Evolutionary conservation across 2,329 filamentous ascomycete species (phyloP).

Genomic region (Colletotrichum karsti): DNA sequence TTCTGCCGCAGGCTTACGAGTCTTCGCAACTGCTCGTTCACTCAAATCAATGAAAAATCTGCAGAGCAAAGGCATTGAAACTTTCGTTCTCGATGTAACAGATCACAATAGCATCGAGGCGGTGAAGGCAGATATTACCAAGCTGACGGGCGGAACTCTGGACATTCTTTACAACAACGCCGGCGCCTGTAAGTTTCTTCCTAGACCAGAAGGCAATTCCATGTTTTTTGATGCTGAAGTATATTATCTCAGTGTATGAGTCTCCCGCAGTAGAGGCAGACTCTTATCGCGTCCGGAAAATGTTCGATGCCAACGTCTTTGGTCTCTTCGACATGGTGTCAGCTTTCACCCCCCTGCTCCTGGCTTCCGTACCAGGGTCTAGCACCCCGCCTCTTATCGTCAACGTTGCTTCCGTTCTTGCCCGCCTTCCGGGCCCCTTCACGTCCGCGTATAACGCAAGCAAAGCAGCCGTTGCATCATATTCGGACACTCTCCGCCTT

Average conservation of each 20-base stretch:
- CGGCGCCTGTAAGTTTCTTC: slow-evolving; percentile 35
- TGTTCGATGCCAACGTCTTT: slow-evolving; percentile 49
- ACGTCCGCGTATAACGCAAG: slow-evolving; percentile 50
- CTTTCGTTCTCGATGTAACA: slow-evolving; percentile 51
- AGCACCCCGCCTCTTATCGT: slow-evolving; percentile 35
- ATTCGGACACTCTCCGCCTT: slow-evolving; percentile 43
- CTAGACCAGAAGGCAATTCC: background rate
- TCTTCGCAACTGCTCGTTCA: slow-evolving; percentile 20
- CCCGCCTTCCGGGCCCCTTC: slow-evolving; percentile 41
- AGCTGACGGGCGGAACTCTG: slow-evolving; percentile 44
- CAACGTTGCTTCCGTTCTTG: slow-evolving; percentile 49
- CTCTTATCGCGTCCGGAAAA: slow-evolving; percentile 29
- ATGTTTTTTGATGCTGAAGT: background rate
- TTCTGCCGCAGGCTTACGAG: background rate
- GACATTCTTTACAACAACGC: slow-evolving; percentile 56
- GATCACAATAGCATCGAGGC: slow-evolving; percentile 40
- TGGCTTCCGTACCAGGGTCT: slow-evolving; percentile 38
- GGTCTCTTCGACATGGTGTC: slow-evolving; percentile 47
- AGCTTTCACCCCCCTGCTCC: slow-evolving; percentile 47
- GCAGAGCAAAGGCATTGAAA: slow-evolving; percentile 42
- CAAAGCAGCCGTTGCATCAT: slow-evolving; percentile 51
- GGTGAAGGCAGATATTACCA: slow-evolving; percentile 35
- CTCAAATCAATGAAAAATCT: slow-evolving; percentile 36
- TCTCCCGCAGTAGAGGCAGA: slow-evolving; percentile 33
- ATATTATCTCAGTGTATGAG: slow-evolving; percentile 18